phyloP scores from a whole-genome alignment of 306 rosid genomes.

The Echinosophora koreensis region DNA sequence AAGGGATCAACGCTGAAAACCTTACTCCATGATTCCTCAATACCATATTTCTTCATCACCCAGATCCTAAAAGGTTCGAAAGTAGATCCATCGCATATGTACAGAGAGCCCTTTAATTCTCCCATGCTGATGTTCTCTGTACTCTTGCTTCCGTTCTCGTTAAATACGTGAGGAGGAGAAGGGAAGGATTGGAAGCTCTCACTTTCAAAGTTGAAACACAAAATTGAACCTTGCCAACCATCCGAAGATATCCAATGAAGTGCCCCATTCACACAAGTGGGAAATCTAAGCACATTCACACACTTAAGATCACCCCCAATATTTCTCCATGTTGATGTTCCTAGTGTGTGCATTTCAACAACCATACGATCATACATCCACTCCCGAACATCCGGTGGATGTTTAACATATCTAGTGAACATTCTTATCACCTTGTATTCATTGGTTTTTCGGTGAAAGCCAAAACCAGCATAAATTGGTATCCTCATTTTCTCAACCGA shows the following conservation, averaged over 20 bases:
- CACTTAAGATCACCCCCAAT: not conserved
- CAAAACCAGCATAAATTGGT: not conserved
- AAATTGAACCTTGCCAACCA: rapidly evolving
- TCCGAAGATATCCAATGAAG: constrained; percentile 23
- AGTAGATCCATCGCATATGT: not conserved
- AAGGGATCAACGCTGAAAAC: not conserved
- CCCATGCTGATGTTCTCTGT: not conserved
- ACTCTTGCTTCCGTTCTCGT: not conserved
- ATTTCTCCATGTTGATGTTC: constrained; percentile 12
- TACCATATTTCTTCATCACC: constrained; percentile 33
- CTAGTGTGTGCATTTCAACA: constrained; percentile 29
- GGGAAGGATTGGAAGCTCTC: constrained; percentile 42
- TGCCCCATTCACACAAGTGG: constrained; percentile 36
- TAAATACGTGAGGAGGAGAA: not conserved
- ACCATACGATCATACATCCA: not conserved
- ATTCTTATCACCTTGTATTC: constrained; percentile 37
- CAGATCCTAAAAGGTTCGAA: not conserved
- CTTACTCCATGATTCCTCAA: constrained; percentile 36
- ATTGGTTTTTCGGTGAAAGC: constrained; percentile 25
- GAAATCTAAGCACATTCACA: not conserved
- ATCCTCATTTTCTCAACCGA: not conserved
- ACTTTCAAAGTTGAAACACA: constrained; percentile 31
- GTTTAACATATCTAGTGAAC: too few species aligned
- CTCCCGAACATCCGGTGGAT: not conserved
- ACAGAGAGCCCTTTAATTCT: not conserved